phyloP scores from a whole-genome alignment of 257 asterid genomes.

The Sherardia arvensis region DNA sequence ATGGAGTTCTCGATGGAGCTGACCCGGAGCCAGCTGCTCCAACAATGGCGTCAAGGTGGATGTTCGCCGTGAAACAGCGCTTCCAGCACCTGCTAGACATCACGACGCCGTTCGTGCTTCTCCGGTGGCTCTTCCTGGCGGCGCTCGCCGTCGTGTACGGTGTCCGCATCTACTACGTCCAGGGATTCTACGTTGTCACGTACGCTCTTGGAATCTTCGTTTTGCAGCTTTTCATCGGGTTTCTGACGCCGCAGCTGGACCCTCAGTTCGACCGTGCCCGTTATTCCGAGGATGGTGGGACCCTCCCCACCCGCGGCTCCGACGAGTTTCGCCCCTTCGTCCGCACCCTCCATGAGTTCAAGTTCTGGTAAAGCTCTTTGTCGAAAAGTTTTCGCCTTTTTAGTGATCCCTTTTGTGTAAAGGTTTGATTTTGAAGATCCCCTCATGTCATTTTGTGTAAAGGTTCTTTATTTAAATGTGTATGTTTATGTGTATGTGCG shows the following conservation, averaged over 20 bases:
- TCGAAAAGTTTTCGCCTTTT: no score
- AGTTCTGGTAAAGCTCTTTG: conserved; percentile 75
- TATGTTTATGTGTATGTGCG: background rate
- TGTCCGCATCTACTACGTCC: conserved; percentile 57
- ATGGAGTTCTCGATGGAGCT: conserved; percentile 28
- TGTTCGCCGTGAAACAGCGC: conserved; percentile 54
- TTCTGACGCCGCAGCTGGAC: conserved; percentile 94
- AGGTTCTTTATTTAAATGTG: background rate
- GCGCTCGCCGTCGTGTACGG: conserved; percentile 50
- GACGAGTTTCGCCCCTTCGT: conserved; percentile 99
- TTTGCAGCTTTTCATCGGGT: conserved; percentile 85
- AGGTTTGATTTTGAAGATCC: conserved; percentile 8
- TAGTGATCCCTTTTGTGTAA: background rate
- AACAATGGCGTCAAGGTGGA: conserved; percentile 39
- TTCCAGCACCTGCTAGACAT: conserved; percentile 84
- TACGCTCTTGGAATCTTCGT: conserved; percentile 85
- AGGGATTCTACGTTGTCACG: conserved; percentile 91
- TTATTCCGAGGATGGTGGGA: conserved; percentile 37
- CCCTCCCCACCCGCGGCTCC: conserved; percentile 83
- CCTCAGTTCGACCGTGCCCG: conserved; percentile 63
- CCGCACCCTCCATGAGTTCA: conserved; percentile 95
- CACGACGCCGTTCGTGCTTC: conserved; percentile 66
- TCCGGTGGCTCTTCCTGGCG: conserved; percentile 78
- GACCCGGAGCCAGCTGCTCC: conserved; percentile 26
- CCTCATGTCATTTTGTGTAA: conserved; percentile 1